Evolutionary conservation across 1,139 yeast species (phyloP).

Genomic region (Candida glucosophila): DNA sequence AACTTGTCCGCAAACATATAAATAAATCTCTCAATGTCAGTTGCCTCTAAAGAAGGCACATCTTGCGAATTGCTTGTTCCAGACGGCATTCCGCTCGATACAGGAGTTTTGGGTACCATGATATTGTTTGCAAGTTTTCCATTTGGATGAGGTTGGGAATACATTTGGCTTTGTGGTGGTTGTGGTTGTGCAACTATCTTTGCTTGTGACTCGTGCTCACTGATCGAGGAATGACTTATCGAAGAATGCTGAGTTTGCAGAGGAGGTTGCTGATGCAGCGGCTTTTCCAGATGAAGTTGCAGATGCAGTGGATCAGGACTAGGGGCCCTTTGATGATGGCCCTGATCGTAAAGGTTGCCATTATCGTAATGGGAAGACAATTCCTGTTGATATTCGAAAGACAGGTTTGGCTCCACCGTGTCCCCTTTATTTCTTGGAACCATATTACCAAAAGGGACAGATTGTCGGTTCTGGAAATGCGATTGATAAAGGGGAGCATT

Average conservation of each 20-base stretch:
- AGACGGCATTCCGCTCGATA: too few relatives aligned
- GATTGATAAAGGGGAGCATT: slow-evolving; percentile 9
- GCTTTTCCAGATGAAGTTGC: slow-evolving; percentile 7
- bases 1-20: slow-evolving; percentile 42
- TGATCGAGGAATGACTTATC: slow-evolving; percentile 9
- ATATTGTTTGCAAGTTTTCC: too few relatives aligned
- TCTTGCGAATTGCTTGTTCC: too few relatives aligned
- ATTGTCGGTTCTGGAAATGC: slow-evolving; percentile 5
- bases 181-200: slow-evolving; percentile 8
- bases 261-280: slow-evolving; percentile 7
- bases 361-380: slow-evolving; percentile 20
- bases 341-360: slow-evolving; percentile 9
- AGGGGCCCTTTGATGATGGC: slow-evolving; percentile 11
- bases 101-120: not conserved
- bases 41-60: too few relatives aligned
- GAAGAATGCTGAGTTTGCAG: slow-evolving; percentile 9
- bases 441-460: slow-evolving; percentile 2
- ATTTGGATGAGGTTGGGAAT: too few relatives aligned
- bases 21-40: slow-evolving; percentile 40
- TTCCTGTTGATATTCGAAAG: slow-evolving; percentile 20
- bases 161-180: slow-evolving; percentile 3
- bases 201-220: slow-evolving; percentile 8
- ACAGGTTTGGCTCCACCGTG: slow-evolving; percentile 3
- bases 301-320: too few relatives aligned
- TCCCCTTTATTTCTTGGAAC: slow-evolving; percentile 3